Evolutionary conservation across 371 early-diverging fungal genomes (phyloP).

Genomic region (Blakeslea trispora): DNA sequence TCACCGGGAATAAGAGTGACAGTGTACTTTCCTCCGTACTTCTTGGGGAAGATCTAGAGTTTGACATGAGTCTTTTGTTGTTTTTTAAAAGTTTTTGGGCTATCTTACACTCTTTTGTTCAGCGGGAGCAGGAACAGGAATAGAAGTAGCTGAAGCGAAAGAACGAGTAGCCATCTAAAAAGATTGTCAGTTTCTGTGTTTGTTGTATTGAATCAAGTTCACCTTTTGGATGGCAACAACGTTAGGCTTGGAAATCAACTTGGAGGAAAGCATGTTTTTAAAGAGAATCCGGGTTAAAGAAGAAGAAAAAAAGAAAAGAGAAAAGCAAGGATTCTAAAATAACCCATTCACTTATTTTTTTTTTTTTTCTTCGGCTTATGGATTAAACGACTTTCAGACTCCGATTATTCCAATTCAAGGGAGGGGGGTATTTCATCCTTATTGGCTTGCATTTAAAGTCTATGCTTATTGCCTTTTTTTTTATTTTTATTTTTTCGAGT

Average conservation of each 20-base stretch:
- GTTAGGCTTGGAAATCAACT: conserved; percentile 10
- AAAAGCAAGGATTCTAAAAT: not conserved
- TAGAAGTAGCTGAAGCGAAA: conserved; percentile 11
- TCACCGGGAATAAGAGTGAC: conserved; percentile 98
- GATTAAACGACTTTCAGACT: too few relatives aligned
- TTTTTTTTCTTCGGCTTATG: too few relatives aligned
- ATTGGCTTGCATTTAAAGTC: too few relatives aligned
- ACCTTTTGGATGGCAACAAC: conserved; percentile 8
- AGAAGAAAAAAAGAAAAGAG: conserved; percentile 6
- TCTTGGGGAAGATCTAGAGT: conserved; percentile 9
- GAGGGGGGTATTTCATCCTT: too few relatives aligned
- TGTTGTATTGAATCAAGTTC: not conserved
- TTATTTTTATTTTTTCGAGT: too few relatives aligned
- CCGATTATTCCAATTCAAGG: too few relatives aligned
- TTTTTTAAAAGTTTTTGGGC: too few relatives aligned
- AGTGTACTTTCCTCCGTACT: conserved; percentile 18
- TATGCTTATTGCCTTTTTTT: too few relatives aligned
- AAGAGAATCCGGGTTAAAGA: too few relatives aligned
- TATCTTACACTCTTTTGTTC: conserved; percentile 13
- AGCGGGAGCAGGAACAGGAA: conserved; percentile 13
- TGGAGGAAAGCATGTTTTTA: conserved; percentile 11
- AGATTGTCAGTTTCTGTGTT: not conserved
- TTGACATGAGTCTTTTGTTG: too few relatives aligned
- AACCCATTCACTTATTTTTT: not conserved
- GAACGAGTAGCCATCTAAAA: conserved; percentile 3